These are phyloP conservation scores for Phytophthora constricta DNA, from an alignment of 352 stramenopile genomes.

Conservation along the genomic window DNA sequence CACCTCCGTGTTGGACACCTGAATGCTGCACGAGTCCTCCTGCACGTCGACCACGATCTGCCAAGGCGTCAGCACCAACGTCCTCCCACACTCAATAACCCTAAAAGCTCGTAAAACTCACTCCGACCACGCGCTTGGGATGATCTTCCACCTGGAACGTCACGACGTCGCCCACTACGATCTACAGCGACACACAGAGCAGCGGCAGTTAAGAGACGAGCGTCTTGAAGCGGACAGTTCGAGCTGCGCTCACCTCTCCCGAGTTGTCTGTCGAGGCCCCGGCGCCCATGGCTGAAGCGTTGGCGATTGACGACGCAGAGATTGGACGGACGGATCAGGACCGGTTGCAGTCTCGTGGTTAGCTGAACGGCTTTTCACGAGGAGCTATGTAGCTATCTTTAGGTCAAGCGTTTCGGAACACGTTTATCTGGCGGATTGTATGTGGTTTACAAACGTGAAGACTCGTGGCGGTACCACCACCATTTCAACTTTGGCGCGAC, in stretches of 20 bases:
- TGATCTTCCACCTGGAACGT: conserved; percentile 55
- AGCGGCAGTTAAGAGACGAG: not conserved
- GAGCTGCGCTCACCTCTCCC: conserved; percentile 35
- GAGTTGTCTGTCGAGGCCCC: conserved; percentile 40
- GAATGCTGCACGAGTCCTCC: conserved; percentile 51
- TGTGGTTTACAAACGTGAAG: too few relatives aligned
- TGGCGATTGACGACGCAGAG: not conserved
- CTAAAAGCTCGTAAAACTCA: conserved; percentile 25
- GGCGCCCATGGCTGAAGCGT: conserved; percentile 42
- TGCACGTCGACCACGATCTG: conserved; percentile 62
- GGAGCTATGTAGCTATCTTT: conserved; percentile 19
- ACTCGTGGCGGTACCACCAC: too few relatives aligned
- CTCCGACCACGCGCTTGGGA: conserved; percentile 62
- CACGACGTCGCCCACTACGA: conserved; percentile 68
- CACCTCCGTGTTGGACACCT: conserved; percentile 61
- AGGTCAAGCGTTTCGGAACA: not conserved
- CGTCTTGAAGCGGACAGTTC: not conserved
- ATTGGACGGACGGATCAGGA: too few relatives aligned
- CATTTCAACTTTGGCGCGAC: conserved; percentile 18
- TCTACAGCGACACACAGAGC: conserved; percentile 36
- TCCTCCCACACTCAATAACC: too few relatives aligned
- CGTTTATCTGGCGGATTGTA: not conserved
- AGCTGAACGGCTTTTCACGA: not conserved
- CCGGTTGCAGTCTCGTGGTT: not conserved
- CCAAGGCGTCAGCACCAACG: not conserved